phyloP scores from a whole-genome alignment of 768 basidiomycete genomes.

The Kwoniella heveanensis region DNA sequence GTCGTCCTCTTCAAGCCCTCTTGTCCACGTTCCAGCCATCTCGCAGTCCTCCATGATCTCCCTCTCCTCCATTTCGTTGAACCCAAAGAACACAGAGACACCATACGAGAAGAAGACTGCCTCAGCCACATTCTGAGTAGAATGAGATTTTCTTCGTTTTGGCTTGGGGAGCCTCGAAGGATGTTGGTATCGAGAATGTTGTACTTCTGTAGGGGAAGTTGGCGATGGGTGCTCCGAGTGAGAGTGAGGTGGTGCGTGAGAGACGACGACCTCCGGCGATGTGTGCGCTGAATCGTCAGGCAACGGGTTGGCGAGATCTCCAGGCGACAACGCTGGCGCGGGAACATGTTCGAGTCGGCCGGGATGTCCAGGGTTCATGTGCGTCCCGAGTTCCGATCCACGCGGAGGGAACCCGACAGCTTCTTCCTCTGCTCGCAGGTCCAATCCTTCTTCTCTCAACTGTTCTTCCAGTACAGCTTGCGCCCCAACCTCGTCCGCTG shows the following conservation, averaged over 20 bases:
- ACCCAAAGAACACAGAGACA: constrained; percentile 88
- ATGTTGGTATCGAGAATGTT: constrained; percentile 8
- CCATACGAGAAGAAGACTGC: constrained; percentile 66
- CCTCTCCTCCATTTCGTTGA: constrained; percentile 75
- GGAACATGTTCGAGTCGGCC: constrained; percentile 42
- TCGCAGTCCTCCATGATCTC: constrained; percentile 82
- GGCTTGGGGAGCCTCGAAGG: constrained; percentile 61
- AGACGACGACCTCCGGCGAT: neutral
- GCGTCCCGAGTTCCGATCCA: constrained; percentile 28
- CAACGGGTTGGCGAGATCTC: constrained; percentile 26
- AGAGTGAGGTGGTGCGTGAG: neutral
- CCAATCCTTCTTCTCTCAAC: constrained; percentile 12
- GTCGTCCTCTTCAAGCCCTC: constrained; percentile 66
- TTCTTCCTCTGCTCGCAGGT: constrained; percentile 7
- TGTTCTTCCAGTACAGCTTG: constrained; percentile 15
- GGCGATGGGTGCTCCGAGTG: constrained; percentile 1
- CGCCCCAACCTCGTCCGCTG: constrained; percentile 14
- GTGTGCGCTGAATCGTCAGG: constrained; percentile 5
- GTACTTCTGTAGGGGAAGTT: constrained; percentile 1
- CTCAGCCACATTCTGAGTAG: constrained; percentile 52
- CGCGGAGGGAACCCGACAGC: neutral
- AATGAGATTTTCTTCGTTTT: constrained; percentile 57
- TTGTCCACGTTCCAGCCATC: constrained; percentile 68
- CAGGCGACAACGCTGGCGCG: constrained; percentile 35
- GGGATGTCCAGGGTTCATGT: constrained; percentile 32